Evolutionary conservation across 75 land plant species (phyloP).

Genomic region (Isoetes taiwanensis): DNA sequence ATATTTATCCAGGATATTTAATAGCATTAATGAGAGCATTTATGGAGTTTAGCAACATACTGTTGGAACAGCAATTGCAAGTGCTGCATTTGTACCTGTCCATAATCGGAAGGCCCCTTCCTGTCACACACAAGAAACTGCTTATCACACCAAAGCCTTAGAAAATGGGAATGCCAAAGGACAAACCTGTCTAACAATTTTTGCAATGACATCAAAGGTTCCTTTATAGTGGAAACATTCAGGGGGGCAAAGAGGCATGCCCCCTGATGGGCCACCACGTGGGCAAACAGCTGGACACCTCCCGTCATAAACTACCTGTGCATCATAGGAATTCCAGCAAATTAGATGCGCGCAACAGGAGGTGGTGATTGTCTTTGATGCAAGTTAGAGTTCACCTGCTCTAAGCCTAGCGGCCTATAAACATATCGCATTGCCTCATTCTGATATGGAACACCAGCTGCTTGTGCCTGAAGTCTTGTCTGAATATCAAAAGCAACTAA

Average conservation of each 20-base stretch:
- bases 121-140: constrained; percentile 21
- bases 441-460: constrained; percentile 64
- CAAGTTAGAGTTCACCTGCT: no score
- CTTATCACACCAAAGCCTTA: background rate
- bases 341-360: background rate
- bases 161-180: background rate
- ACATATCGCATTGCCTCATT: constrained; percentile 20
- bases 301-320: constrained; percentile 57
- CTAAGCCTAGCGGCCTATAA: no score
- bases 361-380: no score
- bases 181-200: constrained; percentile 70
- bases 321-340: background rate
- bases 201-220: constrained; percentile 78
- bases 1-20: background rate
- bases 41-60: constrained; percentile 25
- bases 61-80: constrained; percentile 84
- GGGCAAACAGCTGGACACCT: constrained; percentile 89
- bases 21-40: background rate
- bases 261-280: constrained; percentile 57
- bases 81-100: constrained; percentile 91
- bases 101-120: constrained; percentile 86
- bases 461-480: constrained; percentile 97
- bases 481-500: constrained; percentile 29
- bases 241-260: constrained; percentile 56
- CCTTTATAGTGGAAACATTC: constrained; percentile 76